Evolutionary conservation across 2,329 filamentous ascomycete species (phyloP).

Genomic region (Chaetomium sp.): DNA sequence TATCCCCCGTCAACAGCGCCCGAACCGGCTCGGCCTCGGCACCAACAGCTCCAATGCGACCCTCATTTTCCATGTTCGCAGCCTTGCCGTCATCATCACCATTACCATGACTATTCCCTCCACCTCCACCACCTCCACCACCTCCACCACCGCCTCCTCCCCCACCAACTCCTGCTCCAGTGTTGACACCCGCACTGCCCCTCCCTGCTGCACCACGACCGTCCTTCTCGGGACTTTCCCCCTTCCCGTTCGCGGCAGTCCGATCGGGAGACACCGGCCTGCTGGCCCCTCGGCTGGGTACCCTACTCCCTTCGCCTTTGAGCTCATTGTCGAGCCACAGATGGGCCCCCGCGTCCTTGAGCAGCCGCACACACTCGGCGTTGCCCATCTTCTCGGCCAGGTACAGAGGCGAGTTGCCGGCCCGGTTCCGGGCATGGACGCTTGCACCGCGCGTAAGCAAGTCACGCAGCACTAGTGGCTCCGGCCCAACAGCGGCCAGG

Average conservation of each 20-base stretch:
- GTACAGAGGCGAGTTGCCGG: constrained; percentile 60
- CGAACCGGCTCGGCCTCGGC: not conserved
- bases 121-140: not conserved
- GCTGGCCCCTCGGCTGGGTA: constrained; percentile 6
- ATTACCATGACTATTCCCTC: not conserved
- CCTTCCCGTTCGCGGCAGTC: not conserved
- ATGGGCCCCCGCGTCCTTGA: constrained; percentile 53
- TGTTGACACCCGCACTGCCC: not conserved
- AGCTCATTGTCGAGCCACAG: constrained; percentile 46
- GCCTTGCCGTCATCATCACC: not conserved
- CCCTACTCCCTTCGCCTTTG: constrained; percentile 16
- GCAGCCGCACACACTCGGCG: constrained; percentile 44
- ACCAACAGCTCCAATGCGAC: not conserved
- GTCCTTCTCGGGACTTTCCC: too few species aligned
- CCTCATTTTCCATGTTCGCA: too few species aligned
- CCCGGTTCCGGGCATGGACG: constrained; percentile 59
- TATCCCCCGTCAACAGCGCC: constrained; percentile 5
- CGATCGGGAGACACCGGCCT: constrained; percentile 5
- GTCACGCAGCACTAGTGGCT: constrained; percentile 50
- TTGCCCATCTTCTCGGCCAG: constrained; percentile 54
- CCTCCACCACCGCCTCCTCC: not conserved
- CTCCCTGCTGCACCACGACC: not conserved
- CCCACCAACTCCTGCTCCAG: not conserved
- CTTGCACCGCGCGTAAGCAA: constrained; percentile 57
- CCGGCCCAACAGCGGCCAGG: constrained; percentile 49